phyloP scores from a whole-genome alignment of 305 asterid genomes.

The Lippia alba region DNA sequence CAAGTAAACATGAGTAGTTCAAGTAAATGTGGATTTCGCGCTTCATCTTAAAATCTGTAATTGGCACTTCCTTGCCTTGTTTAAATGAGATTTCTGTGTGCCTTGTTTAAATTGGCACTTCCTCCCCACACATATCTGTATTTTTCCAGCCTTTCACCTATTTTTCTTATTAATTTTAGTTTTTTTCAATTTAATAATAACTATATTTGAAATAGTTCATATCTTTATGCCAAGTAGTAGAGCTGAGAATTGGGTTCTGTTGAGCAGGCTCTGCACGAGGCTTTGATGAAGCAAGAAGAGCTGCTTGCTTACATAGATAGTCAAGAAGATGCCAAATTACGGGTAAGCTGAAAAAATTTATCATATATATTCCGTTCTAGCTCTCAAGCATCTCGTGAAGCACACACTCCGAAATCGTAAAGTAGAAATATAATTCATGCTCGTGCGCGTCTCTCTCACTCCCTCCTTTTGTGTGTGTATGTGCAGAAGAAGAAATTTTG shows the following conservation, averaged over 20 bases:
- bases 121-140: too few relatives aligned
- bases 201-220: not conserved
- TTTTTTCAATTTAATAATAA: too few relatives aligned
- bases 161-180: not conserved
- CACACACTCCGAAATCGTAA: too few relatives aligned
- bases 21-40: not conserved
- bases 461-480: constrained; percentile 4
- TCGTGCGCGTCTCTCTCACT: constrained; percentile 14
- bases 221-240: constrained; percentile 7
- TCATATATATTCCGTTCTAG: too few relatives aligned
- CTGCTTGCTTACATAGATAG: constrained; percentile 91
- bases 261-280: constrained; percentile 89
- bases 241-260: constrained; percentile 19
- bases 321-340: constrained; percentile 70
- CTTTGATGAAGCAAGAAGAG: constrained; percentile 98
- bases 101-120: too few relatives aligned
- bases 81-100: not conserved
- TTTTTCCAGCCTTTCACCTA: too few relatives aligned
- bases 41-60: not conserved
- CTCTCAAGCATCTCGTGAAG: too few relatives aligned
- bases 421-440: constrained; percentile 4
- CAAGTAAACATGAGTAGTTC: not conserved
- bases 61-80: not conserved
- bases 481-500: constrained; percentile 91
- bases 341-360: constrained; percentile 50